Evolutionary conservation across 163 green algal species (phyloP), one percentile per base, ranked within the genome.

Genomic region (Chlorella variabilis): DNA sequence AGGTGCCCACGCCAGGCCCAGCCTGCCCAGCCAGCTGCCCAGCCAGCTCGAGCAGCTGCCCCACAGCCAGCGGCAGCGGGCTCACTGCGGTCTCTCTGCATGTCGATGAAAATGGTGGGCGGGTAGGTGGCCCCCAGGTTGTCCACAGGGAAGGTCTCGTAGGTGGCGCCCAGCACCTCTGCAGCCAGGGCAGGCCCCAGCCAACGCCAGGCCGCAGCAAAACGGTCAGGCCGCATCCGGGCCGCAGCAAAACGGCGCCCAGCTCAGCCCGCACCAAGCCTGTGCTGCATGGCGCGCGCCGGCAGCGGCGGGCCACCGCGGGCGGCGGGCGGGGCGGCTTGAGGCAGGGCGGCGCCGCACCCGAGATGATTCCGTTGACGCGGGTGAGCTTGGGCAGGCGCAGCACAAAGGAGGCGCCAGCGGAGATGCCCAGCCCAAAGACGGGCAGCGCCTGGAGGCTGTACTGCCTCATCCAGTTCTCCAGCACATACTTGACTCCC

Each of bases 351-450:
- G n/a, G n/a, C 15, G 45, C 45, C 51, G 54, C 38, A 70, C 73
- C 73, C 33, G 75, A 81, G 20, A 81, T 36, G 41, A 71, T 59
- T 39, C 75, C 75, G 17, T 81, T 71, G 58, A 81, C 48, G 3
- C 31, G 59, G 3, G 62, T 81, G 39, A 73, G 33, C 59, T 71
- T 71, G 21, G 42, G 62, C 41, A 81, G 75, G 41, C 68, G 69
- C 27, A 92, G 77, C 58, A 80, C 87, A 51, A 93, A 92, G 15
- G 68, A 85, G 33, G 85, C 89, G 23, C 89, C 89, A 25, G 71
- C 83, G 15, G 83, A 90, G 31, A 83, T 87, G 20, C 89, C 89
- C 31, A 91, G 36, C 8, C 84, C 89, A 29, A 85, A 88, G 36
- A 92, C 66, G 17, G 89, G 87, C 74, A 90, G 61, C 15, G 36